Evolutionary conservation across 2,329 filamentous ascomycete species (phyloP).

Genomic region (Colletotrichum orbiculare): DNA sequence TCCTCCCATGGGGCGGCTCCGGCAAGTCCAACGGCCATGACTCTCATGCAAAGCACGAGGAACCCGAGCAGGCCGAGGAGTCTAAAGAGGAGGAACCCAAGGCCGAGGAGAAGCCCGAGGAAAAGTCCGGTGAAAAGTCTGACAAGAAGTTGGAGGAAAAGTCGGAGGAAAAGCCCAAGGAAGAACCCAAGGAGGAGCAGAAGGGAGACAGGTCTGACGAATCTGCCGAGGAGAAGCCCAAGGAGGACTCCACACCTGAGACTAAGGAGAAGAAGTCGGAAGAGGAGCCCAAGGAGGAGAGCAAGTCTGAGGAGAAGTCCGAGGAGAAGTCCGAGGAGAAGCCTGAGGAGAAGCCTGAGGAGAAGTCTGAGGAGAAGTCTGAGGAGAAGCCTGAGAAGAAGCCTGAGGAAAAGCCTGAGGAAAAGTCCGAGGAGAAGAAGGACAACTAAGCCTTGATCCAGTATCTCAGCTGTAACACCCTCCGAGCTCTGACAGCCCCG

Average conservation of each 20-base stretch:
- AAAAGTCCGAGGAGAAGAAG: constrained; percentile 11
- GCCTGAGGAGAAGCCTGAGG: constrained; percentile 7
- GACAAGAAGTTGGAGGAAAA: constrained; percentile 37
- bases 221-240: constrained; percentile 37
- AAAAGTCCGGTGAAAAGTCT: constrained; percentile 30
- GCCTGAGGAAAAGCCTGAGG: constrained; percentile 17
- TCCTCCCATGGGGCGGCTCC: constrained; percentile 28
- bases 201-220: constrained; percentile 39
- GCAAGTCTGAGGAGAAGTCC: constrained; percentile 38
- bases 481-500: background rate
- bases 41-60: constrained; percentile 25
- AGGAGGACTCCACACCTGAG: constrained; percentile 30
- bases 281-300: constrained; percentile 36
- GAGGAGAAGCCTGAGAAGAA: constrained; percentile 37
- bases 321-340: constrained; percentile 24
- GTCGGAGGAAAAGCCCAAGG: constrained; percentile 24
- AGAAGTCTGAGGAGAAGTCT: constrained; percentile 30
- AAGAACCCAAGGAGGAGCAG: constrained; percentile 29
- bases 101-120: constrained; percentile 36
- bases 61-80: background rate
- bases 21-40: constrained; percentile 26
- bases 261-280: constrained; percentile 33
- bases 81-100: background rate
- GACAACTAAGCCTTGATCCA: background rate
- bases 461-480: background rate